Evolutionary conservation across 1,139 yeast species (phyloP), one percentile per base, ranked within the genome.

Genomic region (Nakaseomyces uthaithaninus): DNA sequence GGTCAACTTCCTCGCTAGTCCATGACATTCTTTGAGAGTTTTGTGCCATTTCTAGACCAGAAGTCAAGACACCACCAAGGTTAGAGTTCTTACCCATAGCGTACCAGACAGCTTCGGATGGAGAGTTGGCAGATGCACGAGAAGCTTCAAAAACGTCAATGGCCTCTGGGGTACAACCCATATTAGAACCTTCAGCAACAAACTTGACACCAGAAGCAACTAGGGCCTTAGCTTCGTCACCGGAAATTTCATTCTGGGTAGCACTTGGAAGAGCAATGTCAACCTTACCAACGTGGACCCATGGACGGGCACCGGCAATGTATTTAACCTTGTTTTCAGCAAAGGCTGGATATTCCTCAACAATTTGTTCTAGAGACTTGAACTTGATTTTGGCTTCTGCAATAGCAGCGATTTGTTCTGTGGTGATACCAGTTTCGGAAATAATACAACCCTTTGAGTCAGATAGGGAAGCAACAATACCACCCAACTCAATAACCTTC

Each of bases 61-160:
- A 86, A 46, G 89, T 96, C 46, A 95, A 95, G 59, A 91, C 98
- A 79, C 97, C 98, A 72, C 97, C 97, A 72, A 94, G 83, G 79
- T 91, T 91, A 62, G 97, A 93, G 58, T 96, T 96, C 77, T 91
- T 91, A 69, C 97, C 97, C 65, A 96, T 96, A 59, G 95, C 97
- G 70, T 89, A 89, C 97, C 97, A 91, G 66, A 87, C 85, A 52
- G 81, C 74, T 43, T 64, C 60, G 19, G 46, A 47, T 42, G 65
- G 60, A 45, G 69, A 54, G 19, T 68, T 49, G 42, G 67, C 62
- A 55, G 75, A 65, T 53, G 72, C 57, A 74, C 96, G 83, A 68
- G 77, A 78, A 58, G 82, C 82, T 76, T 91, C 98, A 55, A 89
- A 89, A 47, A 84, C 87, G 52, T 81, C 87, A 57, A 91, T 86